Evolutionary conservation across 192 early-diverging fungal genomes (phyloP), one percentile per base, ranked within the genome.

Genomic region (Coemansia sp.): DNA sequence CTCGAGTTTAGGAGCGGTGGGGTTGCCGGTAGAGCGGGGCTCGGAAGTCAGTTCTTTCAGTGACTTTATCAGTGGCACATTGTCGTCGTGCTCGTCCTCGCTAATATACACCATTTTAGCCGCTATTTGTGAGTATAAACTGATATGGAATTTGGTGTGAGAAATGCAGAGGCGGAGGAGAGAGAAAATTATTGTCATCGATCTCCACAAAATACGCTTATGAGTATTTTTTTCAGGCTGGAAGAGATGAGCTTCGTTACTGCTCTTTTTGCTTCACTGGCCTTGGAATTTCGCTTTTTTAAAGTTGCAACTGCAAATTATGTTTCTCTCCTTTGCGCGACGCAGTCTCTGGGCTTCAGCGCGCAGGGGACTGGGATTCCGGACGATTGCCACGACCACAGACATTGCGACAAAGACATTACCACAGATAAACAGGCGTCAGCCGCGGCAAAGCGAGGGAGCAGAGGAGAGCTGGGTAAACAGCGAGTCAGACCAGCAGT

Each of bases 361-460:
- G 11, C 52, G 26, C 11, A 28, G 52, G 52, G 52, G 52, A 30
- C 30, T 33, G 5, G 35, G 40, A 9, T 10, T 69, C 7, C 21
- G 38, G 21, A 40, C 44, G 40, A 32, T 76, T 53, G 32, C 53
- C 55, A 71, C 72, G 7, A 79, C 77, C 13, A 57, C 57, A 8
- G 72, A 79, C 26, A 74, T 79, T 14, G 50, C 77, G 7, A 79
- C 65, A n/a, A 79, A 79, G 39, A 55, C 63, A 23, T 40, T n/a
- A 35, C 76, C 76, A n/a, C 64, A 64, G 39, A 66, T 78, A 42
- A 63, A 46, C 13, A 50, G 47, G 58, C 67, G 60, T 21, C 19
- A 21, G 19, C 47, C 32, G 57, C 49, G 10, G 8, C 60, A 30
- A 21, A 50, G 52, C 52, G 52, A 55, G 21, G 10, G 47, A 19